Evolutionary conservation across 768 basidiomycete species (phyloP).

Genomic region (Mycena vulgaris): DNA sequence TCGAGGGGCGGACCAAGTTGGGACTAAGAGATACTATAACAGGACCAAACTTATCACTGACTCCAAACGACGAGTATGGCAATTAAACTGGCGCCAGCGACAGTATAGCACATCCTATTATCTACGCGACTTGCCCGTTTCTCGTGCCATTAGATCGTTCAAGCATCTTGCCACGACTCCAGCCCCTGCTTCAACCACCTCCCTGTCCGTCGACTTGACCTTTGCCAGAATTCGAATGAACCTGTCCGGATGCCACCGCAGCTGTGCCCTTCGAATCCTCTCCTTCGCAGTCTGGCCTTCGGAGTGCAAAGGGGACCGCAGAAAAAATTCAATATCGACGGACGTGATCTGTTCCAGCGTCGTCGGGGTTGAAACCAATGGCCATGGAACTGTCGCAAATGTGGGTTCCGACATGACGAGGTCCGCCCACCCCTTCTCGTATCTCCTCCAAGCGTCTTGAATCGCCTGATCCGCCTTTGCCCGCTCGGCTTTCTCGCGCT

Average conservation of each 20-base stretch:
- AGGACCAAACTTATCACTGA: background rate
- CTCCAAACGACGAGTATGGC: background rate
- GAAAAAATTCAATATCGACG: slow-evolving; percentile 69
- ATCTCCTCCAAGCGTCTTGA: slow-evolving; percentile 70
- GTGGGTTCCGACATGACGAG: slow-evolving; percentile 60
- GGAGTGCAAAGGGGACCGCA: slow-evolving; percentile 79
- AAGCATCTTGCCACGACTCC: slow-evolving; percentile 77
- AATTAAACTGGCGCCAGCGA: background rate
- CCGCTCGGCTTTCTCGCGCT: slow-evolving; percentile 62
- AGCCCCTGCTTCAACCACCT: slow-evolving; percentile 71
- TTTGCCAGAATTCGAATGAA: slow-evolving; percentile 72
- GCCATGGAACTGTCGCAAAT: slow-evolving; percentile 84
- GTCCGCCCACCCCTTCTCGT: slow-evolving; percentile 78
- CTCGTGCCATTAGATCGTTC: slow-evolving; percentile 71
- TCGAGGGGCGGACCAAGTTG: background rate
- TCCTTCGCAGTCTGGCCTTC: slow-evolving; percentile 71
- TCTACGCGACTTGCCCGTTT: slow-evolving; percentile 1
- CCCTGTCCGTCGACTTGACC: slow-evolving; percentile 68
- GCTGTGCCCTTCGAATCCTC: slow-evolving; percentile 74
- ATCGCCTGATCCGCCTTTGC: slow-evolving; percentile 60
- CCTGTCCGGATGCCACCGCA: slow-evolving; percentile 88
- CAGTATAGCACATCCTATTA: background rate
- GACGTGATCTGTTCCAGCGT: slow-evolving; percentile 66
- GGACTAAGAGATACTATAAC: background rate
- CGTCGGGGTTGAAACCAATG: slow-evolving; percentile 61